Conservation (phyloP, 1,284 basidiomycete species). For the Microbotryomycetes sp. region DNA sequence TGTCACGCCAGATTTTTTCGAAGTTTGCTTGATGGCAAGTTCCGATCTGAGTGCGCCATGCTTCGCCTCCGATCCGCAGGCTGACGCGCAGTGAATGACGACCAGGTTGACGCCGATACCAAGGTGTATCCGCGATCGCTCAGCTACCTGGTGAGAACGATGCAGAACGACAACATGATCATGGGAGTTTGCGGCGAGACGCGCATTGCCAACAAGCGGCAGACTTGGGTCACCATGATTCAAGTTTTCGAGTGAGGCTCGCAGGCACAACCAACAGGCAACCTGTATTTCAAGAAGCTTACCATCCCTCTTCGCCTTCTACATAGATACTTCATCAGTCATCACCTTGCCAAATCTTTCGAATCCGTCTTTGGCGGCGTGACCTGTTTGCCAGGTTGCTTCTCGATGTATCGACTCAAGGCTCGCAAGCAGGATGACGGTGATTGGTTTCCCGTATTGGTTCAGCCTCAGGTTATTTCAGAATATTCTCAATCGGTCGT, state of each 20-base stretch:
- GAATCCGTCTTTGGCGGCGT: constrained; percentile 99
- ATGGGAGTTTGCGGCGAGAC: constrained; percentile 99
- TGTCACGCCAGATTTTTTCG: constrained; percentile 98
- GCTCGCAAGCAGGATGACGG: constrained; percentile 77
- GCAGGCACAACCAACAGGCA: background rate
- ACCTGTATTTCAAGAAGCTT: background rate
- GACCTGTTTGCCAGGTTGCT: constrained; percentile 96
- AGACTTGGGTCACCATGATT: constrained; percentile 96
- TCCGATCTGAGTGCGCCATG: background rate
- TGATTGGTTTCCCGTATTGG: constrained; percentile 96
- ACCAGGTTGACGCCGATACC: constrained; percentile 94
- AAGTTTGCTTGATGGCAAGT: constrained; percentile 90
- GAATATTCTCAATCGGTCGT: constrained; percentile 95
- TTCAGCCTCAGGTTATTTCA: constrained; percentile 94
- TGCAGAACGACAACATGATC: constrained; percentile 96
- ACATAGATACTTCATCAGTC: constrained; percentile 93
- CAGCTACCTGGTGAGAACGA: constrained; percentile 83
- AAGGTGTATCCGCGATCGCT: constrained; percentile 83
- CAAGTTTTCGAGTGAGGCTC: constrained; percentile 56
- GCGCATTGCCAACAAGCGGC: constrained; percentile 93
- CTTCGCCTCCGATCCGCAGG: background rate
- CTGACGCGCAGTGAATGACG: background rate
- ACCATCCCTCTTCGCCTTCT: background rate
- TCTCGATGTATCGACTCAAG: constrained; percentile 99
- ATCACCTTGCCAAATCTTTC: constrained; percentile 96